Evolutionary conservation across 2,329 filamentous ascomycete genomes (phyloP), one percentile per base, ranked within the genome.

Genomic region (Exophiala alcalophila): DNA sequence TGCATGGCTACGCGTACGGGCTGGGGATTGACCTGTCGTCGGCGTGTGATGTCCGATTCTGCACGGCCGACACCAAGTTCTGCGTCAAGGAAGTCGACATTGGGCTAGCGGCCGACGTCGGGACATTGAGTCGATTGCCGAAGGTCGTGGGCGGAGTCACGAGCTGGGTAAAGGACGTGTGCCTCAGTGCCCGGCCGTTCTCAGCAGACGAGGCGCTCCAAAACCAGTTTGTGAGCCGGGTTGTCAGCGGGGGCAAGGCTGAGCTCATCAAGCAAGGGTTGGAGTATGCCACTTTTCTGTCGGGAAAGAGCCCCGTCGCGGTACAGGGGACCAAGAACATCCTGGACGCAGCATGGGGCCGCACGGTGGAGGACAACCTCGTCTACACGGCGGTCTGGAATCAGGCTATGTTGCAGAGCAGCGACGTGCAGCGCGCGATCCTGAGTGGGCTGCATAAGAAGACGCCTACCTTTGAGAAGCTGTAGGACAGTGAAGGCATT

Each of bases 341-440:
- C 50, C 61, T 95, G 60, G 89, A 92, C 64, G 87, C 83, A 60
- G 84, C 83, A 23, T 76, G 86, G 57, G 90, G 94, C 63, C 80
- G 89, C 62, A 73, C 75, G 2, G 79, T 94, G 19, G 78, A 77
- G 31, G 88, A 94, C 55, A 87, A 83, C 83, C 67, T 97, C 62
- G 78, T 79, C 44, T 96, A 95, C 65, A 94, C 90, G 3, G 76
- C 79, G 8, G 75, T 92, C 1, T 96, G 90, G 91, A 97, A 97
- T 61, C 77, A 80, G 56, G 84, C 81, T 2, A 85, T 86, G 59
- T 61, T 95, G 56, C 90, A 96, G 70, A 85, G 86, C 5, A 70
- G 73, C 38, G 91, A 97, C 70, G 76, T 95, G 29, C 69, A 78
- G 59, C 70, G 75, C 46, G 88, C 90, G 1, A 71, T 96, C 61